These are phyloP conservation scores for Cryptococcus jaspeensis DNA, from an alignment of 1,284 basidiomycete genomes.

Conservation along the genomic window DNA sequence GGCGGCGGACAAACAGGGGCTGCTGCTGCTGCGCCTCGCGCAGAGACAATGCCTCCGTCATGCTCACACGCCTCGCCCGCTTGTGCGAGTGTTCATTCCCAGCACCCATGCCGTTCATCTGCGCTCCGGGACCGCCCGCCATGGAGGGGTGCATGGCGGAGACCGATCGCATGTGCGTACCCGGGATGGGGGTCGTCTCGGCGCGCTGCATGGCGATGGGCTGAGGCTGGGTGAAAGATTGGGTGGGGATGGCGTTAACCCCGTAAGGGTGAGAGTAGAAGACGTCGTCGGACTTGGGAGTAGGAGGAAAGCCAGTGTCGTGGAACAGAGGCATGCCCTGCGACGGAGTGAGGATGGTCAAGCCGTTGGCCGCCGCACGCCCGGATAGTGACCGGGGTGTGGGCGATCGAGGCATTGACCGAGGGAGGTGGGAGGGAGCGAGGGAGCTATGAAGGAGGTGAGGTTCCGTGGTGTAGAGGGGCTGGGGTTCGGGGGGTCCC, in stretches of 20 bases:
- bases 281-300: constrained; percentile 32
- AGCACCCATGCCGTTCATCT: no score
- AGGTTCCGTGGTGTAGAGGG: constrained; percentile 31
- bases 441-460: constrained; percentile 17
- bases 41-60: constrained; percentile 20
- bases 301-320: constrained; percentile 21
- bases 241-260: not conserved
- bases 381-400: constrained; percentile 5
- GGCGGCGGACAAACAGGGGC: not conserved
- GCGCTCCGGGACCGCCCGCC: no score
- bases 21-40: not conserved
- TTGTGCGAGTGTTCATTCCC: not conserved
- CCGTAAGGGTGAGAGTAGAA: not conserved
- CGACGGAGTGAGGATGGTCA: not conserved
- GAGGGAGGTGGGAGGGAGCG: constrained; percentile 13
- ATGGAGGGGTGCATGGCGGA: not conserved
- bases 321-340: not conserved
- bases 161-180: not conserved
- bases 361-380: not conserved
- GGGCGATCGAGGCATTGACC: constrained; percentile 22
- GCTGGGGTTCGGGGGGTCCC: constrained; percentile 27
- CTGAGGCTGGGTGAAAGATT: constrained; percentile 2
- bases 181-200: constrained; percentile 30
- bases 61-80: constrained; percentile 19
- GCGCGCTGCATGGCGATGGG: constrained; percentile 30